Conservation (phyloP, 352 stramenopile genomes). For the Aphanomyces cochlioides region DNA sequence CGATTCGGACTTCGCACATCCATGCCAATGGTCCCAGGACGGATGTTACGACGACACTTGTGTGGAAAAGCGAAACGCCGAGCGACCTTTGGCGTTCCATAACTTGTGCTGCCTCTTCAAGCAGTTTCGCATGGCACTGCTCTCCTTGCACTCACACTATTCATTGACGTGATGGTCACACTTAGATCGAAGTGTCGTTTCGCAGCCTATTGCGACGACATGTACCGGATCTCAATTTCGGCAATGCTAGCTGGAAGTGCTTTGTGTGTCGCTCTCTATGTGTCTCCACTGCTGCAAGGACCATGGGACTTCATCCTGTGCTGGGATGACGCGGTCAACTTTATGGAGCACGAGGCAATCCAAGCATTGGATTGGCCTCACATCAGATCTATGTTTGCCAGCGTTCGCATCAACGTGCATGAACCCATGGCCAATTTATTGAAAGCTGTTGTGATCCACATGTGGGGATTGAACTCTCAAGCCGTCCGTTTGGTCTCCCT, state of each 20-base stretch:
- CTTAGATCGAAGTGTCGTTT: constrained; percentile 4
- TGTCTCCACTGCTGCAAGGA: background rate
- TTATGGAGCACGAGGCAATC: constrained; percentile 1
- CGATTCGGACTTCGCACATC: constrained; percentile 17
- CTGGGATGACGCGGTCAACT: constrained; percentile 13
- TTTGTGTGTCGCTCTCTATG: background rate
- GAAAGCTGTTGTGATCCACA: constrained; percentile 5
- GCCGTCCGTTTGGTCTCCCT: background rate
- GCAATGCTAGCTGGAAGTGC: background rate
- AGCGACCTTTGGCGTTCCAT: background rate
- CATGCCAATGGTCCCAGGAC: background rate
- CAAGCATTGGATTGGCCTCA: background rate
- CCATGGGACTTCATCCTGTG: background rate
- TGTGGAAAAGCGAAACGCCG: too few relatives aligned
- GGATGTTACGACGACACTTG: too few relatives aligned
- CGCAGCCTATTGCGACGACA: background rate
- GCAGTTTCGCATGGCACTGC: too few relatives aligned
- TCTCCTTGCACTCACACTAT: too few relatives aligned
- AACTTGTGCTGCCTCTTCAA: background rate
- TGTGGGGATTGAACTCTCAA: constrained; percentile 5
- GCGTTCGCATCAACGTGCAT: background rate
- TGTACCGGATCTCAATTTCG: background rate
- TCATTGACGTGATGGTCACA: background rate
- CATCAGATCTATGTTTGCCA: background rate
- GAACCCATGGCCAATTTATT: background rate